These are phyloP conservation scores for Ploettnerulaceae sp. DNA, from an alignment of 2,329 filamentous ascomycete genomes.

Conservation along the genomic window DNA sequence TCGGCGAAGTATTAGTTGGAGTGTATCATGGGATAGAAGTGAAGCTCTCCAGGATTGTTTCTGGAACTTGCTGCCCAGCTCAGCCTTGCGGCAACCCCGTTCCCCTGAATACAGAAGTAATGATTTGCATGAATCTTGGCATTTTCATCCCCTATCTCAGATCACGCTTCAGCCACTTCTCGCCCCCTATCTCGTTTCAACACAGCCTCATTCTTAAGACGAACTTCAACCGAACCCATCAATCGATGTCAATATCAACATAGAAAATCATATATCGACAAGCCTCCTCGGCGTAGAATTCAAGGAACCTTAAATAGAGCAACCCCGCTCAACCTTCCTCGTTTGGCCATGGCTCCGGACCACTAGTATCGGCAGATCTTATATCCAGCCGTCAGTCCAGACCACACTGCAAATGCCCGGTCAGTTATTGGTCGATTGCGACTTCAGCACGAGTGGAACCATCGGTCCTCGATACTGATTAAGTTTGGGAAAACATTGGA, in stretches of 20 bases:
- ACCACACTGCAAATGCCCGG: background rate
- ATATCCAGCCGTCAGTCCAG: background rate
- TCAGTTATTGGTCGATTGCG: background rate
- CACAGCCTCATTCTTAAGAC: background rate
- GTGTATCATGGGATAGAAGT: background rate
- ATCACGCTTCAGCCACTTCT: background rate
- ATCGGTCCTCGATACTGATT: background rate
- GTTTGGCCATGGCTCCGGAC: background rate
- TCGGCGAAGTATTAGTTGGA: background rate
- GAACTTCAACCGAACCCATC: background rate
- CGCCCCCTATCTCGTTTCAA: background rate
- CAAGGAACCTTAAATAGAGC: background rate
- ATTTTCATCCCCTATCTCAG: too few species aligned
- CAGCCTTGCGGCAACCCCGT: background rate
- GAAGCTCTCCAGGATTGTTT: too few species aligned
- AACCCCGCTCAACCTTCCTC: constrained; percentile 1
- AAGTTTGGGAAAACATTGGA: background rate
- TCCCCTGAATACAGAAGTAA: background rate
- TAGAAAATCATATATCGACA: background rate
- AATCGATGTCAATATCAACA: background rate
- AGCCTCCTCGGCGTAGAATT: background rate
- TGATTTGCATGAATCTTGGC: background rate
- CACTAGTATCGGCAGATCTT: constrained; percentile 3
- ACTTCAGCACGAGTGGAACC: background rate
- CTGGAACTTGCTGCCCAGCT: background rate